Evolutionary conservation across 306 rosid species (phyloP), one percentile per base, ranked within the genome.

Genomic region (Dryas alaskensis): DNA sequence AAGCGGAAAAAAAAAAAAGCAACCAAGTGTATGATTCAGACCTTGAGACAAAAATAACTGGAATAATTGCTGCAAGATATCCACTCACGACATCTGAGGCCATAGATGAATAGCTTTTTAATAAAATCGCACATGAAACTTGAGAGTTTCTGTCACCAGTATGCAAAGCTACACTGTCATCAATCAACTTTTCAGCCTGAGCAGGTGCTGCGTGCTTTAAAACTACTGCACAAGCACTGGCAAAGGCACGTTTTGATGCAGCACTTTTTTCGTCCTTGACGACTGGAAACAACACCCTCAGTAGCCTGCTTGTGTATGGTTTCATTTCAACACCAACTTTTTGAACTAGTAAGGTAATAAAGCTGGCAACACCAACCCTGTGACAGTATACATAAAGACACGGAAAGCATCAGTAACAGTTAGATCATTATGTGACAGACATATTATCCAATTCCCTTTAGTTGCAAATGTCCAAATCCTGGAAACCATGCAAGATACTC

Each of bases 311-410:
- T 71, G 97, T 86, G 78, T 87, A 88, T 48, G 97, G 89, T 72
- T 86, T 91, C 80, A 94, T 85, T 79, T 91, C 98, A 78, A 51
- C 79, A 31, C 92, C 92, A 64, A 91, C 93, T 70, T 90, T 86
- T 79, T 89, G 96, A 80, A 89, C 89, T 70, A 94, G 84, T 79
- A 91, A 69, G 81, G 86, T 78, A 65, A 88, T 87, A 75, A 94
- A 94, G 84, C 83, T 94, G 78, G 98, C 98, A 63, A 91, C 91
- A 75, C 98, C 98, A 85, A 91, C 98, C 87, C 98, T 93, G 92
- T 81, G 74, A 70, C 53, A 63, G 55, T 31, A 54, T 50, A 65
- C 8, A 3, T 8, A 64, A 57, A 65, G 55, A 61, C 14, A 4
- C 50, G 39, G 65, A 54, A 67, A 62, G 60, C 13, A 52, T 59